A percentile compares a stretch with the other conserved stretches of the same genome.
These are phyloP conservation scores for Talaromyces sp. DNA, from an alignment of 2,329 filamentous ascomycete genomes.

Conservation along the genomic window DNA sequence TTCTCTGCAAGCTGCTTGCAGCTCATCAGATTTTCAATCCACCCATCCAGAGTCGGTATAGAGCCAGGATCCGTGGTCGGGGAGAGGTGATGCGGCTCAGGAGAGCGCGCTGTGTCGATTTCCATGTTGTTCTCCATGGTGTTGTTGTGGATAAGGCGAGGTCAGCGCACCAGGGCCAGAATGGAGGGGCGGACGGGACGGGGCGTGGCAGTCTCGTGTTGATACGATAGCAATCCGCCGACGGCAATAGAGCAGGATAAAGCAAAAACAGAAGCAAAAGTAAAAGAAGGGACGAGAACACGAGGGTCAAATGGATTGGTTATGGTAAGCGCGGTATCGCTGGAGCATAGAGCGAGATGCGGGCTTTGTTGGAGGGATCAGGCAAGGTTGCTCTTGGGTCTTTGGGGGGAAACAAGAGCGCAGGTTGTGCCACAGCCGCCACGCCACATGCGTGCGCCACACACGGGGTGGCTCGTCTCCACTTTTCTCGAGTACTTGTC, in stretches of 20 bases:
- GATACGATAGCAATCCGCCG: not conserved
- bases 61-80: slow-evolving; percentile 78
- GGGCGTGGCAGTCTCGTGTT: slow-evolving; percentile 12
- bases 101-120: slow-evolving; percentile 79
- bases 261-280: slow-evolving; percentile 17
- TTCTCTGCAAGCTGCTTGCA: slow-evolving; percentile 97
- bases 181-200: slow-evolving; percentile 18
- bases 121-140: slow-evolving; percentile 98
- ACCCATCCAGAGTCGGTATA: slow-evolving; percentile 90
- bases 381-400: slow-evolving; percentile 8
- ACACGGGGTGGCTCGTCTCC: not conserved
- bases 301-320: not conserved
- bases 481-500: not conserved
- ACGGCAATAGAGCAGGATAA: not conserved
- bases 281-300: slow-evolving; percentile 10
- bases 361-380: slow-evolving; percentile 2
- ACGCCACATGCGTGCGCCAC: not conserved
- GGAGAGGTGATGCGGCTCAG: slow-evolving; percentile 70
- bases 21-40: slow-evolving; percentile 97
- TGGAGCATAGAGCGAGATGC: slow-evolving; percentile 4
- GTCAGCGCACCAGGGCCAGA: slow-evolving; percentile 17
- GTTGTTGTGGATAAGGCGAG: slow-evolving; percentile 19
- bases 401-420: not conserved
- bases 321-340: not conserved
- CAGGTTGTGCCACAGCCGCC: slow-evolving; percentile 10